phyloP scores from a whole-genome alignment of 768 basidiomycete species.

The Lactarius vividus region DNA sequence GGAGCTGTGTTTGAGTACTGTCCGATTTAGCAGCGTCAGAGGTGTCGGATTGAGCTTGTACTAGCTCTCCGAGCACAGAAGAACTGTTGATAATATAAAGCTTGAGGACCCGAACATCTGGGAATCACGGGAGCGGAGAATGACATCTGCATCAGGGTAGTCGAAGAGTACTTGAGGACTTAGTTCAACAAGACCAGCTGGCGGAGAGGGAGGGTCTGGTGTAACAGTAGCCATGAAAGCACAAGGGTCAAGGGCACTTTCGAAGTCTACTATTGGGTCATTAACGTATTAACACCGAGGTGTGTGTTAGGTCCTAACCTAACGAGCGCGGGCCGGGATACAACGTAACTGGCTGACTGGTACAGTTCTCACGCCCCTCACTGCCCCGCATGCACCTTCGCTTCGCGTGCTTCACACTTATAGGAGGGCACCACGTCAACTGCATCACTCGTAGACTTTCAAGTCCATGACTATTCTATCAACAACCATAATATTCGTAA shows the following conservation, averaged over 20 bases:
- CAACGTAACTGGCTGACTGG: too few species aligned
- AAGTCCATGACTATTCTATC: background rate
- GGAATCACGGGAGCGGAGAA: constrained; percentile 43
- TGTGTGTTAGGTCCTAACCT: too few species aligned
- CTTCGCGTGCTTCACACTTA: too few species aligned
- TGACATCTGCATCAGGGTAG: constrained; percentile 41
- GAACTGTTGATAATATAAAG: constrained; percentile 44
- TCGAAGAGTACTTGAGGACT: background rate
- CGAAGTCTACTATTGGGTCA: background rate
- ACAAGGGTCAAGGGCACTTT: background rate
- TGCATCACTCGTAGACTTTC: background rate
- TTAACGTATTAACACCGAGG: too few species aligned
- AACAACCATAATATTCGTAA: background rate
- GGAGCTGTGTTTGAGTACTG: background rate
- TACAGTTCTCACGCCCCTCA: too few species aligned
- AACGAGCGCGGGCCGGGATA: too few species aligned
- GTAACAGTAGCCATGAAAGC: background rate
- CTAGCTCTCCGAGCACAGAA: constrained; percentile 36
- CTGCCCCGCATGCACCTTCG: too few species aligned
- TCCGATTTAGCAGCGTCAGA: background rate
- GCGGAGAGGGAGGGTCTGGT: background rate
- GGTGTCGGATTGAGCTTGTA: background rate
- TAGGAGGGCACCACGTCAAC: too few species aligned
- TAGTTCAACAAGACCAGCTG: background rate
- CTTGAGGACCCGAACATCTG: constrained; percentile 43